Base-by-base conservation (phyloP, 2,329 filamentous ascomycete species). In the Fusarium sp. region DNA sequence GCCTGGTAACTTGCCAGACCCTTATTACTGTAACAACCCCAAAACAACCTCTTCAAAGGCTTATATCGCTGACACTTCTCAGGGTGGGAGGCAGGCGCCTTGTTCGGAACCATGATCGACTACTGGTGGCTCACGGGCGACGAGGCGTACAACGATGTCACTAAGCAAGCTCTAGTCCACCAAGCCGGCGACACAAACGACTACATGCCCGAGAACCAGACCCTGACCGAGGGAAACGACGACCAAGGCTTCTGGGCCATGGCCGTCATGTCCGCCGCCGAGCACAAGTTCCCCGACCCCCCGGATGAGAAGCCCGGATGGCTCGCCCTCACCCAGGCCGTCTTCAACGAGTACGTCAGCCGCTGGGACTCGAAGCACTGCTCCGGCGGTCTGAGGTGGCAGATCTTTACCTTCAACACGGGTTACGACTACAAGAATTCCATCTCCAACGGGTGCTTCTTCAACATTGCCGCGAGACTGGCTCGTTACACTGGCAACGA, bases 241-340 rank as follows among this genome's bases (percentile, higher is more conserved):
- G 91, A 93, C 73, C 91, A 93, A 78, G 90, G 91, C 6, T 95
- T 96, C 80, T 96, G 93, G 93, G 91, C 87, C n/a, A 86, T 96
- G 83, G 88, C 92, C 1, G 91, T 90, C 65, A 91, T 96, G 84
- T 86, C 87, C 9, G 93, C 93, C 2, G 90, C 91, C 36, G 93
- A 96, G 79, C 87, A 90, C 73, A 89, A 89, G 68, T 95, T 91
- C 74, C 90, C 90, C 2, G 86, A 93, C 72, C 90, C 91, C 4
- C 84, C 87, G 0, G 69, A 82, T 0, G 86, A 85, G 62, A 77
- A 89, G 58, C 88, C 91, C 0, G 89, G 91, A 66, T 97, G 83
- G 91, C 84, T 96, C n/a, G 88, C 89, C 6, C 84, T 96, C 58
- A 90, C 87, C 0, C 91, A 93, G 77, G 91, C 90, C 10, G 90